Conservation (phyloP, 192 early-diverging fungal genomes). For the Rhizophagus prolifer region DNA sequence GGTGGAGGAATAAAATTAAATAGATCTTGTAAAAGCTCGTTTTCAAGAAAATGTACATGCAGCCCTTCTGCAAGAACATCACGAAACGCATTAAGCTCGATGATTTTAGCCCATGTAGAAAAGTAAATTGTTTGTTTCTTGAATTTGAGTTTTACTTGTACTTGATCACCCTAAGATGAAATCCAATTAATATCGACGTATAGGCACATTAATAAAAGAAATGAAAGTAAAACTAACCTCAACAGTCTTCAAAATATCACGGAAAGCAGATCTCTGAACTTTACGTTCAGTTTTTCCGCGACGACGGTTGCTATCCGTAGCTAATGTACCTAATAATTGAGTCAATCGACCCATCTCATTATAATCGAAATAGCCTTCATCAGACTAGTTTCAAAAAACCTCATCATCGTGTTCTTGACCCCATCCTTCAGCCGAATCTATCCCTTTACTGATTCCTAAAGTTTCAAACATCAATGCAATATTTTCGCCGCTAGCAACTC, state of each 20-base stretch:
- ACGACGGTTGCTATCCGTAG: slow-evolving; percentile 57
- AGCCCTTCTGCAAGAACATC: slow-evolving; percentile 20
- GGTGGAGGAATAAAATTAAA: slow-evolving; percentile 21
- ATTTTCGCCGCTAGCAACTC: slow-evolving; percentile 71
- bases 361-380: slow-evolving; percentile 39
- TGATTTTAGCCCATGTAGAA: slow-evolving; percentile 19
- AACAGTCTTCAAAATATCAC: slow-evolving; percentile 65
- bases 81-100: slow-evolving; percentile 15
- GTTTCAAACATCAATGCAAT: slow-evolving; percentile 71
- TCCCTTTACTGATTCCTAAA: slow-evolving; percentile 37
- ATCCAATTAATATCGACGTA: background rate
- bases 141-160: slow-evolving; percentile 14
- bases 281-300: slow-evolving; percentile 57
- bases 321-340: slow-evolving; percentile 49
- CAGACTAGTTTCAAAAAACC: slow-evolving; percentile 7
- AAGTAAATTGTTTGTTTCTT: slow-evolving; percentile 30
- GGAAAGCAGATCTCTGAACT: slow-evolving; percentile 59
- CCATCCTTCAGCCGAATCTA: slow-evolving; percentile 32
- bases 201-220: background rate
- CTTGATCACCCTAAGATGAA: background rate
- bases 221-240: slow-evolving; percentile 33
- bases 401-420: slow-evolving; percentile 27
- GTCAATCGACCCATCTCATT: slow-evolving; percentile 40
- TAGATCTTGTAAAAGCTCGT: slow-evolving; percentile 7
- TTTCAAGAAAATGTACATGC: slow-evolving; percentile 18